Percentiles rank a stretch among this genome's conserved stretches.
Evolutionary conservation across 2,329 filamentous ascomycete species (phyloP).

Genomic region (Penicillium sp.): DNA sequence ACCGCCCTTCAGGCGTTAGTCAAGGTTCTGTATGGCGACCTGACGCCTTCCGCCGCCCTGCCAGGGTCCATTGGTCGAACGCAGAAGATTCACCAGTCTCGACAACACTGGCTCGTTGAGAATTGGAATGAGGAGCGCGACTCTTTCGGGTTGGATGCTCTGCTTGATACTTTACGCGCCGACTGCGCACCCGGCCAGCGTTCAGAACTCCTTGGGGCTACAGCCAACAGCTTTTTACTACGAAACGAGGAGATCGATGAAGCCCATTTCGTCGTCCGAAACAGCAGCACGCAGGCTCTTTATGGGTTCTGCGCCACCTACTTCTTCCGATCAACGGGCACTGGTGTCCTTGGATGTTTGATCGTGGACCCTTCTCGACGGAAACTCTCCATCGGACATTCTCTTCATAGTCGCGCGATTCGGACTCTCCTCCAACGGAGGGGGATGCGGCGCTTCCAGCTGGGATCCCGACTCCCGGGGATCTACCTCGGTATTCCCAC

Average conservation of each 20-base stretch:
- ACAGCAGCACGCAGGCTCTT: constrained; percentile 83
- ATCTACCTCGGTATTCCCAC: constrained; percentile 81
- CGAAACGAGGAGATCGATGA: constrained; percentile 68
- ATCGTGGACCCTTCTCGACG: constrained; percentile 84
- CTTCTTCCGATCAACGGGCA: constrained; percentile 64
- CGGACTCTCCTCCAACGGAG: constrained; percentile 67
- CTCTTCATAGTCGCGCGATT: constrained; percentile 79
- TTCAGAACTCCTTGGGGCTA: constrained; percentile 65
- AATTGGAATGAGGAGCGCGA: constrained; percentile 79
- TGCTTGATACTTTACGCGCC: constrained; percentile 68
- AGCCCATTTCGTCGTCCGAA: constrained; percentile 85
- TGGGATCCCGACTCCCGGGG: constrained; percentile 76
- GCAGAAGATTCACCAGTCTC: constrained; percentile 81
- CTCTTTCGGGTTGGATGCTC: constrained; percentile 65
- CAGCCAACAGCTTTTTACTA: constrained; percentile 71
- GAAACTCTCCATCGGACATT: constrained; percentile 85
- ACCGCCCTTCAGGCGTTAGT: constrained; percentile 82
- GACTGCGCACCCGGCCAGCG: constrained; percentile 58
- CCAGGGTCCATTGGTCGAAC: constrained; percentile 78
- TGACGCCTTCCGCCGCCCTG: constrained; percentile 53
- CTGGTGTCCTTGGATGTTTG: constrained; percentile 77
- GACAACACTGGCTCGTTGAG: constrained; percentile 93
- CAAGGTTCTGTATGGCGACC: constrained; percentile 75
- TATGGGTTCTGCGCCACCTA: constrained; percentile 94
- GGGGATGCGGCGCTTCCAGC: constrained; percentile 72